Percentiles rank a stretch among this genome's conserved stretches.
These are phyloP conservation scores for Kalmusia sp. DNA, from an alignment of 2,329 filamentous ascomycete genomes.

Conservation along the genomic window DNA sequence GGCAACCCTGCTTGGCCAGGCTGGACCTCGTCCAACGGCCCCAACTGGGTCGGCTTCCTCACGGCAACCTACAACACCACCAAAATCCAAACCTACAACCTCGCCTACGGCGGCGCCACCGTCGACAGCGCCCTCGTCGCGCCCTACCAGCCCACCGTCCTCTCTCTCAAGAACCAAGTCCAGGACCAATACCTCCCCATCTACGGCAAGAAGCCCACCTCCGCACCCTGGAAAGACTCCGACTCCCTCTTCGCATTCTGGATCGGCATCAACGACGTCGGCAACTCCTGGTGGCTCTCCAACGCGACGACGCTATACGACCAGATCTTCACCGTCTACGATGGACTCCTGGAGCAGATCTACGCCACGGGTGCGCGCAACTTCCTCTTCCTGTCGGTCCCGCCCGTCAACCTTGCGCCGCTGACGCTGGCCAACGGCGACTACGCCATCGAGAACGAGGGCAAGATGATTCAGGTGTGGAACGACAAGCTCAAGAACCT, in stretches of 20 bases:
- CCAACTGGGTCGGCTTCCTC: slow-evolving; percentile 63
- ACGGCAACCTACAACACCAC: slow-evolving; percentile 48
- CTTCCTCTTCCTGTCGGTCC: slow-evolving; percentile 57
- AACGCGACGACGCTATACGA: slow-evolving; percentile 42
- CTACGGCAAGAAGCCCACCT: slow-evolving; percentile 45
- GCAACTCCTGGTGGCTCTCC: slow-evolving; percentile 55
- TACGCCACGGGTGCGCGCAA: slow-evolving; percentile 57
- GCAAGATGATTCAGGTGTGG: slow-evolving; percentile 58
- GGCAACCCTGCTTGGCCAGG: slow-evolving; percentile 66
- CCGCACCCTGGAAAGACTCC: slow-evolving; percentile 51
- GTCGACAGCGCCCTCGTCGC: slow-evolving; percentile 52
- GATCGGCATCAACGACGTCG: slow-evolving; percentile 65
- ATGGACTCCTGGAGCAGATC: slow-evolving; percentile 46
- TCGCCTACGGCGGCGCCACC: slow-evolving; percentile 57
- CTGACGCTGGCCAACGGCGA: slow-evolving; percentile 52
- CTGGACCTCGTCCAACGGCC: slow-evolving; percentile 50
- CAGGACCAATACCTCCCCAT: slow-evolving; percentile 50
- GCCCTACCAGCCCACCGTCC: slow-evolving; percentile 58
- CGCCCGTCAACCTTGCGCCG: slow-evolving; percentile 61
- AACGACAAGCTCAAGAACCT: slow-evolving; percentile 56
- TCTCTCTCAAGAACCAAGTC: slow-evolving; percentile 61
- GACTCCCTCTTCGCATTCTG: slow-evolving; percentile 60
- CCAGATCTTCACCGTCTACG: slow-evolving; percentile 48
- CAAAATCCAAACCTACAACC: slow-evolving; percentile 58
- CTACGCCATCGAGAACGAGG: slow-evolving; percentile 39